phyloP scores from a whole-genome alignment of 768 basidiomycete genomes.

The Hemileccinum rubropunctum region DNA sequence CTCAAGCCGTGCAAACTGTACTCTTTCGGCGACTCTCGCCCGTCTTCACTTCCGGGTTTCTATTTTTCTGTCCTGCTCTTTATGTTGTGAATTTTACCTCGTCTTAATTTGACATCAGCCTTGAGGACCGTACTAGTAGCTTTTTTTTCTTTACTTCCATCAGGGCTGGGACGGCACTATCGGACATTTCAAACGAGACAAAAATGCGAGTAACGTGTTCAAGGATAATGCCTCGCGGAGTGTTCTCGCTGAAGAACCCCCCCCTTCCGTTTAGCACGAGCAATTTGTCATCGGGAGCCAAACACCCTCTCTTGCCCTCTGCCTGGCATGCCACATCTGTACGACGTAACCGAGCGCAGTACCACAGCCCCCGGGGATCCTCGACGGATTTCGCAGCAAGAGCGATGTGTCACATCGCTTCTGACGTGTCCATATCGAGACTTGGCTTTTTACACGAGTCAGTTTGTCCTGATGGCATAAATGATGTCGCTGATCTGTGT shows the following conservation, averaged over 20 bases:
- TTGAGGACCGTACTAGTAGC: constrained; percentile 7
- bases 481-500: constrained; percentile 1
- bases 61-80: neutral
- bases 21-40: neutral
- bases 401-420: neutral
- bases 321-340: neutral
- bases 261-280: neutral
- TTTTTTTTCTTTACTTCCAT: neutral
- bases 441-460: constrained; percentile 12
- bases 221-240: constrained; percentile 8
- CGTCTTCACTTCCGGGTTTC: neutral
- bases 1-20: constrained; percentile 2
- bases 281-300: constrained; percentile 1
- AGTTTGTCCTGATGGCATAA: constrained; percentile 4
- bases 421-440: constrained; percentile 5
- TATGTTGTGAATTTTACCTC: constrained; percentile 7
- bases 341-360: neutral
- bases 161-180: constrained; percentile 5
- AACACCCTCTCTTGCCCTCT: neutral
- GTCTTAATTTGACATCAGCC: constrained; percentile 7
- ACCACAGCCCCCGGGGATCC: constrained; percentile 8
- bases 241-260: constrained; percentile 5
- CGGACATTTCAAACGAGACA: constrained; percentile 3
- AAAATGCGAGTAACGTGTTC: neutral
- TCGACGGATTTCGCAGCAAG: constrained; percentile 11